Base-by-base conservation (phyloP, 768 basidiomycete species). In the Leccinum uliginosum region DNA sequence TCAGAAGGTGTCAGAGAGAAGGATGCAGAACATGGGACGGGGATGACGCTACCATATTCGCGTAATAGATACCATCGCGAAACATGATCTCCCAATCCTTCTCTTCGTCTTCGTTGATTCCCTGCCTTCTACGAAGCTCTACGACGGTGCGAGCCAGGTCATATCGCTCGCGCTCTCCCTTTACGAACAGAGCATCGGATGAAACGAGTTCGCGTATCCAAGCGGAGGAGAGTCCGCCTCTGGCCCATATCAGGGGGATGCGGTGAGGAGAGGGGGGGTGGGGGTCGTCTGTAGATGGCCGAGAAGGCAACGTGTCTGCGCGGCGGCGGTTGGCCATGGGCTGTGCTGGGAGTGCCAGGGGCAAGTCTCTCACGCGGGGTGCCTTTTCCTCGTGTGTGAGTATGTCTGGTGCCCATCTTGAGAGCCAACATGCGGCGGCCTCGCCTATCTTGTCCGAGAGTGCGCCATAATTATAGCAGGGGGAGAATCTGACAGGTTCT, bases 361-460 rank as follows among this genome's bases (percentile, higher is more conserved):
- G 56, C 19, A 58, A 2, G n/a, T 65, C 63, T 50, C 56, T 58
- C 54, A 45, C 53, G 17, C 46, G 56, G 38, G 59, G 44, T 10
- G 60, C 60, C 43, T 71, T 72, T 61, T 84, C 80, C 65, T 92
- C 90, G 30, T 80, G 77, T 9, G 66, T 65, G n/a, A 96, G 78
- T 59, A 96, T 78, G 66, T 97, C 93, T 12, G 73, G 68, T 0
- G 86, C 91, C 94, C 94, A 98, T 45, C 91, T 78, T 1, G 86
- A 80, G 17, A 97, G 76, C 93, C 93, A 98, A 69, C 89, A 91
- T 3, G 83, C 82, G 62, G 87, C 87, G 0, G 91, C 87, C 71
- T 96, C 93, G 12, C 94, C 94, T 55, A 97, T 91, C 74, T 92
- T 95, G 72, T 93, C 84, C 0, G 89, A 89, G 10, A 93, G 78